These are phyloP conservation scores for Boletus speciosus DNA, from an alignment of 768 basidiomycete genomes.

Conservation along the genomic window DNA sequence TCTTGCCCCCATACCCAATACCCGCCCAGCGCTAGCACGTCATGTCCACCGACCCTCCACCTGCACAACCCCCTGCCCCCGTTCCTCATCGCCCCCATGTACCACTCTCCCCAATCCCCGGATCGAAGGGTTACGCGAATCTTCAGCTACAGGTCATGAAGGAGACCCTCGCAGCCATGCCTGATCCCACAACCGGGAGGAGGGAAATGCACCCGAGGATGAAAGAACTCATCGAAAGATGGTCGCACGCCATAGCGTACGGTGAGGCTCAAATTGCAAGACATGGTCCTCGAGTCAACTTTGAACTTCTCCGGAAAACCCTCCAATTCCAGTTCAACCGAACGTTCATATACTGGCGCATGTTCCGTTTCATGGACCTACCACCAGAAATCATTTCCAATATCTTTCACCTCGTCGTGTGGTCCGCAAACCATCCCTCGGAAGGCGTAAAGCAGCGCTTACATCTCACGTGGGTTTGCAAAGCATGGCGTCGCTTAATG, in stretches of 20 bases:
- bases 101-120: constrained; percentile 15
- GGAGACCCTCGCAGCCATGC: constrained; percentile 13
- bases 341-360: constrained; percentile 33
- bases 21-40: not conserved
- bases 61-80: constrained; percentile 10
- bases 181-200: constrained; percentile 16
- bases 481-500: constrained; percentile 49
- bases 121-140: constrained; percentile 15
- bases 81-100: not conserved
- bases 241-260: constrained; percentile 12
- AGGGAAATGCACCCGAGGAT: not conserved
- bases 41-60: constrained; percentile 17
- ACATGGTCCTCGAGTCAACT: constrained; percentile 19
- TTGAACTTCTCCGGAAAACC: constrained; percentile 10
- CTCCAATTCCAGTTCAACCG: constrained; percentile 19
- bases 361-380: constrained; percentile 58
- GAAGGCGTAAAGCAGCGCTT: constrained; percentile 41
- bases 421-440: constrained; percentile 42
- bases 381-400: constrained; percentile 63
- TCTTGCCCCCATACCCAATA: not conserved
- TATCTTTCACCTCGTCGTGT: constrained; percentile 59
- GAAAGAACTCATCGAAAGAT: constrained; percentile 7
- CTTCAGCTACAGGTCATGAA: constrained; percentile 20
- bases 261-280: constrained; percentile 21
- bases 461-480: constrained; percentile 57